Base-by-base conservation (phyloP, 1,284 basidiomycete genomes). In the Cutaneotrichosporon sp. region DNA sequence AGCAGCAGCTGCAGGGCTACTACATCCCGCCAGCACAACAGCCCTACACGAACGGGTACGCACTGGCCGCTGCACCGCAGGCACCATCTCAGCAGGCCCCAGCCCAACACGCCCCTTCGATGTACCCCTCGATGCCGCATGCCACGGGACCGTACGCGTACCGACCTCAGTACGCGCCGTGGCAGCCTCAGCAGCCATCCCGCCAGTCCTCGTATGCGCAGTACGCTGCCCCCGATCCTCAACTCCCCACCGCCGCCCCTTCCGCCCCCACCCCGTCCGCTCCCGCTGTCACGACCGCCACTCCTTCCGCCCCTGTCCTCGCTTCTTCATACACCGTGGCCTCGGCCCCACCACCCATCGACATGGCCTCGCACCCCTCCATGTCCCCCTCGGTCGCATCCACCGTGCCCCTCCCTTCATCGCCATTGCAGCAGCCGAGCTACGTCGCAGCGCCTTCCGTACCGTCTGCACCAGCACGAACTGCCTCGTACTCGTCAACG, bases 351-450 rank as follows among this genome's bases (percentile, higher is more conserved):
- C 64, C 70, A 18, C 69, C 70, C n/a, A 64, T 74, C 34, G 69
- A 70, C 56, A 49, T 69, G n/a, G 63, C 72, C 1, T 72, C 64
- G 22, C 74, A 70, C 60, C 73, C 68, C 18, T 62, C 62, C 36
- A 66, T 69, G 14, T 72, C 70, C 7, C 66, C 72, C 0, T 59
- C 56, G 58, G 47, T 61, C 31, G 76, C 47, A 6, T 83, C n/a
- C 65, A 76, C 9, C 80, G 67, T 84, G 31, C 68, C 80, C 30
- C 65, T 72, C 69, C 64, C 61, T 62, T 57, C 73, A 4, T 52
- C 51, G 13, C 16, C 60, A 2, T 22, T 22, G 30, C 51, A 31
- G 26, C 56, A 42, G 40, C 21, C 56, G 6, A 57, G 56, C 56
- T 57, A 53, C 18, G 51, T 30, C 30, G 5, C 59, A 4, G 26